A percentile compares a stretch with the other conserved stretches of the same genome.
Evolutionary conservation across 2,329 filamentous ascomycete genomes (phyloP).

Genomic region (Lasiodiplodia sp.): DNA sequence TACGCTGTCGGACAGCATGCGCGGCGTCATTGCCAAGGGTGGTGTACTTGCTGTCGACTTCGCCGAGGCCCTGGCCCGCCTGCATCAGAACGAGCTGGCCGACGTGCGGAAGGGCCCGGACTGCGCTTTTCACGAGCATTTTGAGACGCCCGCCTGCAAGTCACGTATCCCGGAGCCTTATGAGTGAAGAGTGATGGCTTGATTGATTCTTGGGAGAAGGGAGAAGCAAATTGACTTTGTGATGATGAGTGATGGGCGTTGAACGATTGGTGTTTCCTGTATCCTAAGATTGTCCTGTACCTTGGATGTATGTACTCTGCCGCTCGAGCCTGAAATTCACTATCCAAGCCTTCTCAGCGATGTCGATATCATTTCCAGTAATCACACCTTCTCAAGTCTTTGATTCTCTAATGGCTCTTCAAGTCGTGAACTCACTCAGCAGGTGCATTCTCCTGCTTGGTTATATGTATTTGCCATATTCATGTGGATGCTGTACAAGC

Average conservation of each 20-base stretch:
- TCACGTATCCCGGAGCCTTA: conserved; percentile 14
- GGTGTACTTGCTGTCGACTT: conserved; percentile 41
- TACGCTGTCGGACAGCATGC: conserved; percentile 37
- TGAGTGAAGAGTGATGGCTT: conserved; percentile 9
- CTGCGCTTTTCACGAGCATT: conserved; percentile 42
- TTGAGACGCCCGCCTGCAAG: conserved; percentile 31
- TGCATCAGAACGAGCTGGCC: conserved; percentile 37
- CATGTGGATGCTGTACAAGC: not conserved
- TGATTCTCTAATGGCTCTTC: not conserved
- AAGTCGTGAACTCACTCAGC: not conserved
- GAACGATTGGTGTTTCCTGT: not conserved
- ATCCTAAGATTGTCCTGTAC: not conserved
- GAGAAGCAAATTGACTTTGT: not conserved
- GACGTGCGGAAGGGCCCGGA: conserved; percentile 41
- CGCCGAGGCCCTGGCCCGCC: conserved; percentile 36
- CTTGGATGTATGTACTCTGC: not conserved
- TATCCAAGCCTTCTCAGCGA: not conserved
- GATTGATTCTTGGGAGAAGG: not conserved
- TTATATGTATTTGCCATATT: not conserved
- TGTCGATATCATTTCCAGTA: not conserved
- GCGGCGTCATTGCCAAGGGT: conserved; percentile 36
- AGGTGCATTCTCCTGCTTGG: not conserved
- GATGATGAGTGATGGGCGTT: not conserved
- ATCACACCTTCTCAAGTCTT: not conserved
- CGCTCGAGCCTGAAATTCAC: not conserved